Evolutionary conservation across 371 early-diverging fungal species (phyloP).

Genomic region (Mortierella polycephala): DNA sequence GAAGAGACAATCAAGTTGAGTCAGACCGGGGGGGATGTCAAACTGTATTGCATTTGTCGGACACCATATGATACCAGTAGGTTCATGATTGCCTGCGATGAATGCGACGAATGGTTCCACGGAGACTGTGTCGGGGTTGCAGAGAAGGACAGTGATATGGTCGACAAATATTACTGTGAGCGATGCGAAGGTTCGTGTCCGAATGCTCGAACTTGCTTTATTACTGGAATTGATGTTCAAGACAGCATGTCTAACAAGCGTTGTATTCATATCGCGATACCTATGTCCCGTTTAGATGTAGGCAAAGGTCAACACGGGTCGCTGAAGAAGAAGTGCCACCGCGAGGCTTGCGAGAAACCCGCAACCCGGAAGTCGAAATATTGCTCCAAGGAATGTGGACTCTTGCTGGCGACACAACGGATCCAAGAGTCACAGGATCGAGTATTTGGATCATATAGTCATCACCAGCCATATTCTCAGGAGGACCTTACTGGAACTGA

Average conservation of each 20-base stretch:
- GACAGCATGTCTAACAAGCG: too few relatives aligned
- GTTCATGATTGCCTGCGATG: constrained; percentile 76
- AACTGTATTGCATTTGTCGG: constrained; percentile 66
- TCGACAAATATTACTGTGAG: constrained; percentile 68
- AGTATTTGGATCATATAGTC: constrained; percentile 23
- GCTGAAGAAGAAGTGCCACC: constrained; percentile 62
- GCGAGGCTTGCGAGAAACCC: constrained; percentile 56
- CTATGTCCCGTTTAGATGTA: constrained; percentile 12
- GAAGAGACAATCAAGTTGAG: neutral
- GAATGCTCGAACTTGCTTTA: neutral
- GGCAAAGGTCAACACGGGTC: constrained; percentile 60
- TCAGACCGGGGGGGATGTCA: constrained; percentile 9
- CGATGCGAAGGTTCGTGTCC: constrained; percentile 60
- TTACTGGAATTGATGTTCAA: too few relatives aligned
- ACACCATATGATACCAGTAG: constrained; percentile 62
- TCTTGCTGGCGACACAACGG: constrained; percentile 47
- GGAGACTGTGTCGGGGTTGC: constrained; percentile 72
- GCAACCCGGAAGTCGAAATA: constrained; percentile 49
- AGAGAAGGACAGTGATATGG: constrained; percentile 65
- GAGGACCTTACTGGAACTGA: neutral
- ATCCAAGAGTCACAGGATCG: constrained; percentile 40
- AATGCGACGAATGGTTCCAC: constrained; percentile 75
- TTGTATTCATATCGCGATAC: neutral
- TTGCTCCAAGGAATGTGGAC: constrained; percentile 56
- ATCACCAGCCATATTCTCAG: neutral